Evolutionary conservation across 805 yeast genomes (phyloP).

Genomic region (Brettanomyces nanus): DNA sequence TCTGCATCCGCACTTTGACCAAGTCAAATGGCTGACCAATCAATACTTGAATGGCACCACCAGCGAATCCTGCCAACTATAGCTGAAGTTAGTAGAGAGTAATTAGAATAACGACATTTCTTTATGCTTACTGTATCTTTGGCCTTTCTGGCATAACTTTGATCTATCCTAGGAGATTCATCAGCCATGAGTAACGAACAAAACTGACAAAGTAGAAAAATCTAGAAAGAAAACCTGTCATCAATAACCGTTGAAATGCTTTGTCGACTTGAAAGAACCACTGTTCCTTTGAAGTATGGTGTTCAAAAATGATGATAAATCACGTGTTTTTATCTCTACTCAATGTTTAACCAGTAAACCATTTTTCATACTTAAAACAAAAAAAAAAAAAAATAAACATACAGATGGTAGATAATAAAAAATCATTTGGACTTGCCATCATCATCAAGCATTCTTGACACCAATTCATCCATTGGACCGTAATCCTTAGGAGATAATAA

Average conservation of each 20-base stretch:
- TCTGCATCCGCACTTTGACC: slow-evolving; percentile 61
- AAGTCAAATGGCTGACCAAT: slow-evolving; percentile 66
- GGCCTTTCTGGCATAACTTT: slow-evolving; percentile 34
- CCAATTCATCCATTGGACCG: slow-evolving; percentile 87
- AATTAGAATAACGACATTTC: too few relatives aligned
- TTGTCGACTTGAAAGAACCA: too few relatives aligned
- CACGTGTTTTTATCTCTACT: not conserved
- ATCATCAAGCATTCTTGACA: slow-evolving; percentile 52
- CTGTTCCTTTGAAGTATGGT: too few relatives aligned
- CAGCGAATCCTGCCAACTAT: slow-evolving; percentile 39
- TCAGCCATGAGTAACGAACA: too few relatives aligned
- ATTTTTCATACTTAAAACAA: not conserved
- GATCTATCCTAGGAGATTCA: slow-evolving; percentile 16
- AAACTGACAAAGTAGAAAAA: too few relatives aligned
- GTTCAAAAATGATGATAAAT: not conserved
- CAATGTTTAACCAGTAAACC: not conserved
- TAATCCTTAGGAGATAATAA: slow-evolving; percentile 73
- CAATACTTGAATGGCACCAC: slow-evolving; percentile 47
- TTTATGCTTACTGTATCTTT: slow-evolving; percentile 37
- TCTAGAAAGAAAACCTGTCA: too few relatives aligned
- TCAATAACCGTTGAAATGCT: too few relatives aligned
- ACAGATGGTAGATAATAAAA: not conserved
- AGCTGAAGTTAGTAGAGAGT: not conserved
- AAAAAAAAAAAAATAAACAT: not conserved
- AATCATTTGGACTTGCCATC: too few relatives aligned